Evolutionary conservation across 2,329 filamentous ascomycete species (phyloP).

Genomic region (Rutstroemia sydowiana): DNA sequence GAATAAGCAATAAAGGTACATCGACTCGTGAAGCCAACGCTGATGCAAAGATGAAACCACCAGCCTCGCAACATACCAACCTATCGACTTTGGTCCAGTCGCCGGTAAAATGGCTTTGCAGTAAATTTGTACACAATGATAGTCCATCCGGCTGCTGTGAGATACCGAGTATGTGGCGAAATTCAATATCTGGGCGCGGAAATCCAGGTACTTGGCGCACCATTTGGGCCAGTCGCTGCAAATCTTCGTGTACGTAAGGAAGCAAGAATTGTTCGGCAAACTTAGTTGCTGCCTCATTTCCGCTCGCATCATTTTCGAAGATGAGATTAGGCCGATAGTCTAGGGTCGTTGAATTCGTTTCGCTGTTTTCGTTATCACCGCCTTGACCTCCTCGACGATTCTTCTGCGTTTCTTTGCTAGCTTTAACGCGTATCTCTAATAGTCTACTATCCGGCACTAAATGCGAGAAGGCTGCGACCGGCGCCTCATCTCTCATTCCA

Average conservation of each 20-base stretch:
- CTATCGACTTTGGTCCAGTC: conserved; percentile 40
- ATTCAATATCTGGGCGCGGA: conserved; percentile 43
- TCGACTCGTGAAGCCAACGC: conserved; percentile 37
- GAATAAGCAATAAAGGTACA: conserved; percentile 43
- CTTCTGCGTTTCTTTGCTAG: conserved; percentile 32
- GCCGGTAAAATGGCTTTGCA: conserved; percentile 39
- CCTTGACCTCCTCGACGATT: conserved; percentile 30
- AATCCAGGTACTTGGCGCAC: conserved; percentile 42
- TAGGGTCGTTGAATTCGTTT: conserved; percentile 20
- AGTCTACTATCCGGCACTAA: conserved; percentile 45
- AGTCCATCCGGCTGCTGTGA: no score
- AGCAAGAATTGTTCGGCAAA: conserved; percentile 37
- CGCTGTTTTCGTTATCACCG: conserved; percentile 12
- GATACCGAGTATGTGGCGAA: conserved; percentile 51
- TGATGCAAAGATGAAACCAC: conserved; percentile 49
- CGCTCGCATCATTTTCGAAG: conserved; percentile 45
- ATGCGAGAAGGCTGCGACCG: conserved; percentile 46
- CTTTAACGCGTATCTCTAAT: conserved; percentile 45
- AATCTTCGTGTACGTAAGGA: conserved; percentile 39
- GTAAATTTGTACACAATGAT: no score
- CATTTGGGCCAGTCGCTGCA: conserved; percentile 43
- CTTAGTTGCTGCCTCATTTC: conserved; percentile 30
- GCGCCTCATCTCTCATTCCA: conserved; percentile 44
- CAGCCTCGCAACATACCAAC: conserved; percentile 48
- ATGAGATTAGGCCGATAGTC: conserved; percentile 37